Conservation (phyloP, 2,329 filamentous ascomycete genomes). For the Pseudocercospora vitis region DNA sequence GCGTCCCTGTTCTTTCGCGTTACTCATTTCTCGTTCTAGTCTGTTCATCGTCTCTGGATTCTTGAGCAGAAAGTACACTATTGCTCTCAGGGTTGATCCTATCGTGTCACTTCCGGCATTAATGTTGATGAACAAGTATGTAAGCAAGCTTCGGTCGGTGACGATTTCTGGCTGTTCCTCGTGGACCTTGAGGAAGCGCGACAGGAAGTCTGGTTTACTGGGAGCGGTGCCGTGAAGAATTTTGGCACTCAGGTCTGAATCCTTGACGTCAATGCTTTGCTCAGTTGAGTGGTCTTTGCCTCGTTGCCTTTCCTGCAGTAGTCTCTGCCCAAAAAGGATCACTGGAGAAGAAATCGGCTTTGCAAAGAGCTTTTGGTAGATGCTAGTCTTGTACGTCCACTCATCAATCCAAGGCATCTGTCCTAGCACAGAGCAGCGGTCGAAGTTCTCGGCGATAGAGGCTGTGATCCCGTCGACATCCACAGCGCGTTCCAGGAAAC, state of each 20-base stretch:
- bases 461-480: constrained; percentile 24
- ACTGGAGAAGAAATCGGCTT: constrained; percentile 26
- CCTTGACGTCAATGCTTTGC: constrained; percentile 13
- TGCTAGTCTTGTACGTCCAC: constrained; percentile 29
- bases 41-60: constrained; percentile 9
- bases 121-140: constrained; percentile 31
- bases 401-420: constrained; percentile 36
- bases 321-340: constrained; percentile 29
- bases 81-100: constrained; percentile 15
- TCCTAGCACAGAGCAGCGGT: constrained; percentile 30
- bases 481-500: constrained; percentile 26
- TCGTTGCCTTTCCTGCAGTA: constrained; percentile 27
- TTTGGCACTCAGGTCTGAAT: constrained; percentile 24
- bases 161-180: constrained; percentile 31
- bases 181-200: constrained; percentile 30
- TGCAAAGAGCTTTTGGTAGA: constrained; percentile 28
- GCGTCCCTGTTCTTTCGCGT: constrained; percentile 15
- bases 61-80: constrained; percentile 21
- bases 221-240: constrained; percentile 28
- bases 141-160: constrained; percentile 27
- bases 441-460: constrained; percentile 28
- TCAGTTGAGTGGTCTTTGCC: constrained; percentile 13
- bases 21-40: constrained; percentile 21
- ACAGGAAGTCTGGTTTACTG: constrained; percentile 34
- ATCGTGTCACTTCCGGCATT: constrained; percentile 32